A percentile compares a stretch with the other conserved stretches of the same genome.
Conservation (phyloP, 2,329 filamentous ascomycete genomes). For the Blastomyces percursus region DNA sequence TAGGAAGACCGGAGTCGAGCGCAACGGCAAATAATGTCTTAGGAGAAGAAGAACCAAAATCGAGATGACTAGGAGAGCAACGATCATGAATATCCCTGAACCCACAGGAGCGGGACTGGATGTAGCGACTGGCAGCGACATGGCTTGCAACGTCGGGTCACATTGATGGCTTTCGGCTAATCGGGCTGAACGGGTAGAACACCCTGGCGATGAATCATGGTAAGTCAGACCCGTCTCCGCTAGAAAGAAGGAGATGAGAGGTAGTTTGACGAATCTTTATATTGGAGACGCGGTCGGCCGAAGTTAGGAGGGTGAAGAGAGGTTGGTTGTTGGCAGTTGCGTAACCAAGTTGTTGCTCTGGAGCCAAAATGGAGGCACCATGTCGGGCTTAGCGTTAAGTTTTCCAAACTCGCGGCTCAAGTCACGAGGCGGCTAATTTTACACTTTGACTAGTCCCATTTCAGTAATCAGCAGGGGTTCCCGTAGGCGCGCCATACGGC, state of each 20-base stretch:
- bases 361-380: too few species aligned
- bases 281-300: not conserved
- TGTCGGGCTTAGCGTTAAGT: not conserved
- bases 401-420: not conserved
- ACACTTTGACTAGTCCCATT: constrained; percentile 7
- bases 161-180: not conserved
- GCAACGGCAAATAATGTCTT: constrained; percentile 80
- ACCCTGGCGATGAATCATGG: not conserved
- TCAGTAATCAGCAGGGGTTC: not conserved
- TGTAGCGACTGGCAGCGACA: constrained; percentile 13
- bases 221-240: not conserved
- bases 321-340: too few species aligned
- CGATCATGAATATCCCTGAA: constrained; percentile 65
- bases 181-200: not conserved
- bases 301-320: not conserved
- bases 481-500: not conserved
- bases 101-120: constrained; percentile 48
- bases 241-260: not conserved
- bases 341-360: too few species aligned
- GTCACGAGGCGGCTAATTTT: constrained; percentile 4
- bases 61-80: constrained; percentile 64
- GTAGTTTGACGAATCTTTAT: not conserved
- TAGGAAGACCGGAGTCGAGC: constrained; percentile 81
- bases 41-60: constrained; percentile 70
- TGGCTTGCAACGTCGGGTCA: constrained; percentile 10